phyloP scores from a whole-genome alignment of 768 basidiomycete species.

The Trametopsis cervina region DNA sequence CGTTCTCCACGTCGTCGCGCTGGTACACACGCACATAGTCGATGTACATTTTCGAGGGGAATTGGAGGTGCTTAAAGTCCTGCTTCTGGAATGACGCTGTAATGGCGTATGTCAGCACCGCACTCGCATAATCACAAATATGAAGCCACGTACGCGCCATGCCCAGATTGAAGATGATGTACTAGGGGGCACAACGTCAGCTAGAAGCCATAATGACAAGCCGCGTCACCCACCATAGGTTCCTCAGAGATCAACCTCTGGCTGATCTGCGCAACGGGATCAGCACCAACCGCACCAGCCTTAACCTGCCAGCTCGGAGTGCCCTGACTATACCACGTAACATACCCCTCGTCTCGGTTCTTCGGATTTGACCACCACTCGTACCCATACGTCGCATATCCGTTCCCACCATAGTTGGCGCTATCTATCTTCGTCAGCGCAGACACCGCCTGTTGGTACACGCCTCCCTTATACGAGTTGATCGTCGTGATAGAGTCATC shows the following conservation, averaged over 20 bases:
- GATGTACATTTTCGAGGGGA: conserved; percentile 76
- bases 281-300: conserved; percentile 59
- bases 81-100: conserved; percentile 62
- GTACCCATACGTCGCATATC: conserved; percentile 60
- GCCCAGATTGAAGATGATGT: conserved; percentile 80
- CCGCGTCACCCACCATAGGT: conserved; percentile 66
- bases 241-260: conserved; percentile 77
- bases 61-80: conserved; percentile 64
- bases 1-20: conserved; percentile 56
- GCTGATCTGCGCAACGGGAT: conserved; percentile 48
- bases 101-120: conserved; percentile 3
- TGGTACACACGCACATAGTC: conserved; percentile 93
- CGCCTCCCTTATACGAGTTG: conserved; percentile 66
- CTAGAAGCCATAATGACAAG: neutral
- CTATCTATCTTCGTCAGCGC: conserved; percentile 51
- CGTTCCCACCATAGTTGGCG: conserved; percentile 46
- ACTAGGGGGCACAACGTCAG: conserved; percentile 35
- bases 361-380: conserved; percentile 80
- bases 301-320: conserved; percentile 66
- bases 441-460: conserved; percentile 70
- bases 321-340: conserved; percentile 77
- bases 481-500: conserved; percentile 42
- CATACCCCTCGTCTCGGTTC: conserved; percentile 59
- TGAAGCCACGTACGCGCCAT: conserved; percentile 46
- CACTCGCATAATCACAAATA: neutral